phyloP scores from a whole-genome alignment of 2,329 filamentous ascomycete species.

The Colletotrichum tofieldiae region DNA sequence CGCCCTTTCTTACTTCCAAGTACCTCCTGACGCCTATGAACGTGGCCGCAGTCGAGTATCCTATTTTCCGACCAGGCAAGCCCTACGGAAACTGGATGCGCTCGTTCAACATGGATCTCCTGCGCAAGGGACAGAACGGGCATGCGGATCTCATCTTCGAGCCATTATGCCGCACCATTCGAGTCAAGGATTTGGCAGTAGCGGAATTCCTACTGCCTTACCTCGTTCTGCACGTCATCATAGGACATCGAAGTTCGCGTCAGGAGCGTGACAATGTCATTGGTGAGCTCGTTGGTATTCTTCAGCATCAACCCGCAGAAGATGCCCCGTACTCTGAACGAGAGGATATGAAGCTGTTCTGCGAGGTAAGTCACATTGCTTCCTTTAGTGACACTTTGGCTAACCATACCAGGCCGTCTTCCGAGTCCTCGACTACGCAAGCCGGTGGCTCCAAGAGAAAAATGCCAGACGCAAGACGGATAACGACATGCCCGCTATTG shows the following conservation, averaged over 20 bases:
- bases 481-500: conserved; percentile 64
- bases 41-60: conserved; percentile 76
- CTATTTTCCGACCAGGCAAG: conserved; percentile 79
- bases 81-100: conserved; percentile 88
- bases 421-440: conserved; percentile 90
- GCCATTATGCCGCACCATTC: conserved; percentile 85
- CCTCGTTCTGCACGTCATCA: conserved; percentile 84
- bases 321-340: conserved; percentile 72
- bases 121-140: conserved; percentile 82
- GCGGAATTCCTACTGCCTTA: conserved; percentile 93
- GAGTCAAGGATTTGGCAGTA: conserved; percentile 88
- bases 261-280: conserved; percentile 76
- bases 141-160: conserved; percentile 86
- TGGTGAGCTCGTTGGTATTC: conserved; percentile 81
- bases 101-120: conserved; percentile 83
- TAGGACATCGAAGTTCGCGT: conserved; percentile 76
- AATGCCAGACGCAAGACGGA: conserved; percentile 55
- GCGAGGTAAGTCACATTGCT: conserved; percentile 75
- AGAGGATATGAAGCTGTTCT: conserved; percentile 87
- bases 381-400: not conserved
- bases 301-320: conserved; percentile 72
- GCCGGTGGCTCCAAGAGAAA: conserved; percentile 89
- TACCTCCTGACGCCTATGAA: conserved; percentile 80
- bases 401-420: conserved; percentile 81
- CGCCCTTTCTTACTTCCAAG: conserved; percentile 88